Percentiles rank a stretch among this genome's conserved stretches.
Evolutionary conservation across 2,329 filamentous ascomycete genomes (phyloP).

Genomic region (Didymellaceae sp.): DNA sequence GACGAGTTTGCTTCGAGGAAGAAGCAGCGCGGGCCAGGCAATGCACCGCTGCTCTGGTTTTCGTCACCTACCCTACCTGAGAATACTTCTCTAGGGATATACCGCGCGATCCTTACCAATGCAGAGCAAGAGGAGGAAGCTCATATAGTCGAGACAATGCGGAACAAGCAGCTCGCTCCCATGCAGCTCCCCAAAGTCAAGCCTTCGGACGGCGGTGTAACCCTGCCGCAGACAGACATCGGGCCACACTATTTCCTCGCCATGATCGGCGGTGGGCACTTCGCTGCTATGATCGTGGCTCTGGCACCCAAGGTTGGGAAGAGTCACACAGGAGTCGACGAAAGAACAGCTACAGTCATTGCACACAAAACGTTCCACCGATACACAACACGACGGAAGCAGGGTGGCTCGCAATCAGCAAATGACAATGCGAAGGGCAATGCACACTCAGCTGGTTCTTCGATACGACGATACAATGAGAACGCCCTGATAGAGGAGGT

Average conservation of each 20-base stretch:
- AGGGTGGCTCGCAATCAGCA: slow-evolving; percentile 92
- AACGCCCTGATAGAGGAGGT: slow-evolving; percentile 89
- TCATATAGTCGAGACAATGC: slow-evolving; percentile 71
- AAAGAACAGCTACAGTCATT: slow-evolving; percentile 84
- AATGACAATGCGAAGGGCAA: slow-evolving; percentile 94
- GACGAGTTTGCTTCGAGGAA: slow-evolving; percentile 57
- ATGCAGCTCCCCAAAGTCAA: slow-evolving; percentile 56
- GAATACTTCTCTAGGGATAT: slow-evolving; percentile 84
- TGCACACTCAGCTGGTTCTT: slow-evolving; percentile 91
- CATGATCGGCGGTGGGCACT: slow-evolving; percentile 98
- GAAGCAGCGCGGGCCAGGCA: slow-evolving; percentile 64
- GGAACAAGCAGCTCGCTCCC: slow-evolving; percentile 77
- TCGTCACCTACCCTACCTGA: slow-evolving; percentile 74
- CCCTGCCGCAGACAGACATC: slow-evolving; percentile 64
- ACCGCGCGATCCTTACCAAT: slow-evolving; percentile 78
- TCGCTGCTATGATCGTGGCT: slow-evolving; percentile 94
- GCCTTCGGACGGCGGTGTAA: slow-evolving; percentile 63
- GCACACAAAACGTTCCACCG: slow-evolving; percentile 98
- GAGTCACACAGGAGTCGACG: slow-evolving; percentile 71
- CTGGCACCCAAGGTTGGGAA: slow-evolving; percentile 80
- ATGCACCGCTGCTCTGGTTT: slow-evolving; percentile 85
- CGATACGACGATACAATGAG: slow-evolving; percentile 91
- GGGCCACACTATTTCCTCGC: slow-evolving; percentile 92
- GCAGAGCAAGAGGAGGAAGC: slow-evolving; percentile 70
- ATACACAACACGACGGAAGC: slow-evolving; percentile 94